Percentiles rank a stretch among this genome's conserved stretches.
Evolutionary conservation across 352 stramenopile genomes (phyloP).

Genomic region (Globisporangium uncinulatum): DNA sequence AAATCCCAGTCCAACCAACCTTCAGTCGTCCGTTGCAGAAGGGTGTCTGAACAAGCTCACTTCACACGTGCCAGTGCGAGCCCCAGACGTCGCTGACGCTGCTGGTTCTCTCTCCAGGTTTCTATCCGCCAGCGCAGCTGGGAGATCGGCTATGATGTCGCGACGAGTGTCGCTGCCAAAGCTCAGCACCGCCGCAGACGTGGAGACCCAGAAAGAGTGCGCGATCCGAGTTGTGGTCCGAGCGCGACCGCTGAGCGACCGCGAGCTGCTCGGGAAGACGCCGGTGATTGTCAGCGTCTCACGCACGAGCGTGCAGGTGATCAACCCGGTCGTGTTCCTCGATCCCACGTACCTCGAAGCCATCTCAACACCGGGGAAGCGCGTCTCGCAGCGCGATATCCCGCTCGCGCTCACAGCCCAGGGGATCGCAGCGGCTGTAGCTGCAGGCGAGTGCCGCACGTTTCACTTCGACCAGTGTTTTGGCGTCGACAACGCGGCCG

Average conservation of each 20-base stretch:
- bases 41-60: no score
- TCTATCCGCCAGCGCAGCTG: neutral
- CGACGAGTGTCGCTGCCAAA: constrained; percentile 19
- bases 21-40: no score
- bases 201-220: constrained; percentile 21
- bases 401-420: constrained; percentile 24
- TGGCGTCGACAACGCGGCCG: constrained; percentile 28
- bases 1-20: no score
- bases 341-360: constrained; percentile 48
- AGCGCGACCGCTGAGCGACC: constrained; percentile 55
- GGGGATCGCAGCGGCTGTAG: constrained; percentile 25
- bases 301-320: constrained; percentile 44
- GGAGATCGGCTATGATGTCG: constrained; percentile 1
- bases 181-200: neutral
- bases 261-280: constrained; percentile 40
- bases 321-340: constrained; percentile 56
- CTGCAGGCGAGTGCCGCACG: constrained; percentile 43
- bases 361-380: constrained; percentile 20
- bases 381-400: constrained; percentile 15
- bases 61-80: no score
- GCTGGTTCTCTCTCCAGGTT: no score
- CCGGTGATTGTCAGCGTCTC: constrained; percentile 48
- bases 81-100: no score
- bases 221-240: constrained; percentile 77
- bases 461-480: constrained; percentile 84